Evolutionary conservation across 805 yeast species (phyloP).

Genomic region (Saccharomycopsis schoenii): DNA sequence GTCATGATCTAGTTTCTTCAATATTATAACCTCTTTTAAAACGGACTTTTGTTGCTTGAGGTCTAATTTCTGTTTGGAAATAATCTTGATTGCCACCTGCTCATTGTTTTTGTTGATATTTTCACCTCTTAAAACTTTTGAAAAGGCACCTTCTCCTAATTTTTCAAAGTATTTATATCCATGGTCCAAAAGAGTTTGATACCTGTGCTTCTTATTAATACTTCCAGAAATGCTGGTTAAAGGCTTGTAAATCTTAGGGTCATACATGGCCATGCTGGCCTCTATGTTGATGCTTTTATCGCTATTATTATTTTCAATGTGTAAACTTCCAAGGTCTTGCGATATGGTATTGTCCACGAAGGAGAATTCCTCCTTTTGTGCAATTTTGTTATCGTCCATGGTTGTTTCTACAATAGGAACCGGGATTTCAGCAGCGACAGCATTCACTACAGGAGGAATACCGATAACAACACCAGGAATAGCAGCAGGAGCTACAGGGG

Average conservation of each 20-base stretch:
- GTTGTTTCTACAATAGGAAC: neutral
- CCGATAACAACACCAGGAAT: conserved; percentile 10
- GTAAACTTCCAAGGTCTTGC: neutral
- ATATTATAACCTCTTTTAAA: conserved; percentile 68
- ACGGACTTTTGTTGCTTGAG: conserved; percentile 56
- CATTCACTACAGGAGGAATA: conserved; percentile 17
- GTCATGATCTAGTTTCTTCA: conserved; percentile 55
- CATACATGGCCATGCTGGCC: neutral
- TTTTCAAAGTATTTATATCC: conserved; percentile 29
- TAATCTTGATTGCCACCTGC: conserved; percentile 45
- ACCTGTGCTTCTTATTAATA: neutral
- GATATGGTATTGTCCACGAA: neutral
- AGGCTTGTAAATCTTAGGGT: neutral
- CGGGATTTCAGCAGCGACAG: neutral
- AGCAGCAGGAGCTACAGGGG: conserved; percentile 3
- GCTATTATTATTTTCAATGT: neutral
- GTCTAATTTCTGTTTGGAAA: conserved; percentile 62
- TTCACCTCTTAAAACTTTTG: conserved; percentile 57
- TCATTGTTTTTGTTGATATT: conserved; percentile 14
- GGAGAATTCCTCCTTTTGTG: neutral
- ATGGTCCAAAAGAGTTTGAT: conserved; percentile 9
- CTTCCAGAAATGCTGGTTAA: neutral
- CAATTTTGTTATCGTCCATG: no score
- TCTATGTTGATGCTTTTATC: neutral
- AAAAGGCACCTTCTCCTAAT: conserved; percentile 80